phyloP scores from a whole-genome alignment of 2,329 filamentous ascomycete genomes.

The Sarocladium brachiariae region DNA sequence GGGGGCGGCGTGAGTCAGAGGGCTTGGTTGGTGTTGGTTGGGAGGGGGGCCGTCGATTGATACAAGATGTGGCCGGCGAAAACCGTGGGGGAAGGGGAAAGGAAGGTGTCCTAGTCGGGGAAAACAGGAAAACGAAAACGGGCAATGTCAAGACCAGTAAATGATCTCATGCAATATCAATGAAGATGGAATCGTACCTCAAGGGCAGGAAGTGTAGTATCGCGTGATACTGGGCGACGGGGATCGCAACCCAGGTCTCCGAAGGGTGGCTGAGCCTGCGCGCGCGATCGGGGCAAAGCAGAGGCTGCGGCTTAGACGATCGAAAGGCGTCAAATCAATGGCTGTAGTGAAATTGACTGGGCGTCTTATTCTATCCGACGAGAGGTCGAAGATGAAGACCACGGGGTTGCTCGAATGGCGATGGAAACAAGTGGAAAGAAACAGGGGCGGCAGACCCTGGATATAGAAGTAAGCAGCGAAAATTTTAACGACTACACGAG shows the following conservation, averaged over 20 bases:
- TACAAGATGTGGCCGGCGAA: background rate
- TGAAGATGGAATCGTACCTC: background rate
- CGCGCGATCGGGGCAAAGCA: background rate
- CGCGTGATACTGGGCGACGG: background rate
- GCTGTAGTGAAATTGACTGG: background rate
- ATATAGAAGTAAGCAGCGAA: background rate
- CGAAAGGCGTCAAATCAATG: too few relatives aligned
- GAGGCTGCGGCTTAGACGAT: constrained; percentile 1
- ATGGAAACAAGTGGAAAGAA: background rate
- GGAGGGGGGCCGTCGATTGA: constrained; percentile 5
- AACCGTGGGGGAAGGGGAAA: constrained; percentile 2
- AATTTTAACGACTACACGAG: too few relatives aligned
- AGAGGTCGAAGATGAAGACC: too few relatives aligned
- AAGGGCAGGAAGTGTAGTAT: background rate
- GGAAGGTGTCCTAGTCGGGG: too few relatives aligned
- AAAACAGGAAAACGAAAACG: background rate
- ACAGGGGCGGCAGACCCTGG: background rate
- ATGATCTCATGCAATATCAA: constrained; percentile 7
- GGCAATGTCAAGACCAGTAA: background rate
- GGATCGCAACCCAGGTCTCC: background rate
- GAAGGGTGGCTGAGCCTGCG: constrained; percentile 9
- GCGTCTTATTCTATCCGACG: too few relatives aligned
- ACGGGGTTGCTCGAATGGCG: too few relatives aligned
- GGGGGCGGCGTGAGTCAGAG: constrained; percentile 7
- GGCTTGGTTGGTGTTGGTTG: background rate